Evolutionary conservation across 2,329 filamentous ascomycete species (phyloP).

Genomic region (Ophiostoma piceae): DNA sequence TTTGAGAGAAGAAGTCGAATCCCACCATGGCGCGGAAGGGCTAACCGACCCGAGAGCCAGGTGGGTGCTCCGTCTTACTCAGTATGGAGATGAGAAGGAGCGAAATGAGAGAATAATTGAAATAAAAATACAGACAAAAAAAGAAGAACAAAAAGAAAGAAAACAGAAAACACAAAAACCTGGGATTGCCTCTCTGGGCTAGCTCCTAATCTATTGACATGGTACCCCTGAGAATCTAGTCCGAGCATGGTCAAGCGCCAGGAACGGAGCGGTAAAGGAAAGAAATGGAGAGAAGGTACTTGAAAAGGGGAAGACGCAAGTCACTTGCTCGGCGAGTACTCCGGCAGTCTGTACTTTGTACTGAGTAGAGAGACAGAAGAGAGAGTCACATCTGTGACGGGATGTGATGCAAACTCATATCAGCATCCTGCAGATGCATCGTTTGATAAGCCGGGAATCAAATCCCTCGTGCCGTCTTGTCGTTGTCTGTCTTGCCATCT

Average conservation of each 20-base stretch:
- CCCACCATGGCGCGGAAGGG: slow-evolving; percentile 6
- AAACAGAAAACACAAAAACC: slow-evolving; percentile 34
- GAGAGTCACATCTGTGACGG: slow-evolving; percentile 5
- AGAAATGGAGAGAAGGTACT: slow-evolving; percentile 14
- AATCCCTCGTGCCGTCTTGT: neutral
- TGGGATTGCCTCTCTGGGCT: neutral
- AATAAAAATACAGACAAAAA: too few species aligned
- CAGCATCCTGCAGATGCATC: neutral
- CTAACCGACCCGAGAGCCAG: slow-evolving; percentile 8
- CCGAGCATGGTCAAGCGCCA: slow-evolving; percentile 21
- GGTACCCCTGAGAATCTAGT: slow-evolving; percentile 32
- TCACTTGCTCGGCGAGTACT: neutral
- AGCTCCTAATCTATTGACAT: slow-evolving; percentile 21
- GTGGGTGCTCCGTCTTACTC: neutral
- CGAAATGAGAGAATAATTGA: neutral
- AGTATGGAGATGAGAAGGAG: neutral
- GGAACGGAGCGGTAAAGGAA: slow-evolving; percentile 21
- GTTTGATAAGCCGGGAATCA: neutral
- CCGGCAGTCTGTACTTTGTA: neutral
- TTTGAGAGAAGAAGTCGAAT: neutral
- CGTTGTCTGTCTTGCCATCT: too few species aligned
- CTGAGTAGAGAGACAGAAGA: neutral
- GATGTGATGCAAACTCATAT: neutral
- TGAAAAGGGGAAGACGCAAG: slow-evolving; percentile 4
- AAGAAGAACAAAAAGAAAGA: slow-evolving; percentile 3